A percentile compares a stretch with the other conserved stretches of the same genome.
phyloP scores from a whole-genome alignment of 352 stramenopile species.

The Phytophthora fragariae region DNA sequence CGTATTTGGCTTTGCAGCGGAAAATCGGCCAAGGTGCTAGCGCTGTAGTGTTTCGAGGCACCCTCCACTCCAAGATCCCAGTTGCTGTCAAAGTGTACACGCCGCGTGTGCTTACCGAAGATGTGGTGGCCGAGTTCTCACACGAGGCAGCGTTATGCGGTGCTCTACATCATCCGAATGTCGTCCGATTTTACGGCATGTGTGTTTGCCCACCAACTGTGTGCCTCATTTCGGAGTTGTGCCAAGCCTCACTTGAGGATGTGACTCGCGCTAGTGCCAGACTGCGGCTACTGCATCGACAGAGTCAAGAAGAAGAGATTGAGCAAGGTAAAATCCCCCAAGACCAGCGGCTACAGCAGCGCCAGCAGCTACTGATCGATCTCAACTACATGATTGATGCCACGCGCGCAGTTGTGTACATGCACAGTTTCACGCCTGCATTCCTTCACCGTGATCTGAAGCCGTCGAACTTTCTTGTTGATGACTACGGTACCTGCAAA shows the following conservation, averaged over 20 bases:
- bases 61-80: slow-evolving; percentile 54
- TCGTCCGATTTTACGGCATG: slow-evolving; percentile 87
- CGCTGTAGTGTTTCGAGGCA: slow-evolving; percentile 70
- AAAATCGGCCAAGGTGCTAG: slow-evolving; percentile 65
- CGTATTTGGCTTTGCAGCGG: slow-evolving; percentile 52
- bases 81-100: slow-evolving; percentile 88
- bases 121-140: slow-evolving; percentile 81
- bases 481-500: slow-evolving; percentile 54
- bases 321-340: slow-evolving; percentile 16
- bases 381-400: slow-evolving; percentile 77
- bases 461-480: slow-evolving; percentile 70
- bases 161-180: slow-evolving; percentile 78
- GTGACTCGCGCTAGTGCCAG: slow-evolving; percentile 43
- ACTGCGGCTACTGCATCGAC: slow-evolving; percentile 22
- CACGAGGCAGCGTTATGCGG: slow-evolving; percentile 81
- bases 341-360: slow-evolving; percentile 24
- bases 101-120: slow-evolving; percentile 58
- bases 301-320: slow-evolving; percentile 9
- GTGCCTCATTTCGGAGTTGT: slow-evolving; percentile 74
- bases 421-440: slow-evolving; percentile 76
- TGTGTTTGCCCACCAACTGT: slow-evolving; percentile 82
- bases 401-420: slow-evolving; percentile 66
- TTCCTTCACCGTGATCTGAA: slow-evolving; percentile 83
- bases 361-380: slow-evolving; percentile 55
- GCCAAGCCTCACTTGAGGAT: slow-evolving; percentile 52